phyloP scores from a whole-genome alignment of 805 yeast species.

The Saccharomyces paradoxus region DNA sequence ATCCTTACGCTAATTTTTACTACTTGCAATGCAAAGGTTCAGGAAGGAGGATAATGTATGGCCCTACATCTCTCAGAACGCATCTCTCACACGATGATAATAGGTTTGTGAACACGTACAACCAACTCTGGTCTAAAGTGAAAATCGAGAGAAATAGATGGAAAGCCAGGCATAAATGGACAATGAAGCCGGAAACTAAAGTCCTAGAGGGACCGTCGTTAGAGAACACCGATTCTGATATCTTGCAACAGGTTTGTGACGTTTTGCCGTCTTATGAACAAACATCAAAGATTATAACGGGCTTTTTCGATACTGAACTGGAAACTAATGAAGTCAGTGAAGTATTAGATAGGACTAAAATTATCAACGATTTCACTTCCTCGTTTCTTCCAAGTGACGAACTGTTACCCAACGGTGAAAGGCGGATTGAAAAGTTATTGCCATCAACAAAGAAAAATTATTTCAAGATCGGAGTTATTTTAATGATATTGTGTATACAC shows the following conservation, averaged over 20 bases:
- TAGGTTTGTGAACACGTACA: slow-evolving; percentile 12
- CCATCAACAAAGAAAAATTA: slow-evolving; percentile 17
- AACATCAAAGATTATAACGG: slow-evolving; percentile 5
- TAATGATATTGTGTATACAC: slow-evolving; percentile 16
- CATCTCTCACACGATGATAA: slow-evolving; percentile 10
- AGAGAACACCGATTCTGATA: slow-evolving; percentile 1
- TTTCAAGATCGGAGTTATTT: slow-evolving; percentile 24
- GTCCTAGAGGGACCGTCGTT: slow-evolving; percentile 14
- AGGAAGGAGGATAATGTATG: slow-evolving; percentile 22
- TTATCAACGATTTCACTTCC: slow-evolving; percentile 17
- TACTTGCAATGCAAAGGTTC: slow-evolving; percentile 13
- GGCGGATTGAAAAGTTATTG: slow-evolving; percentile 5
- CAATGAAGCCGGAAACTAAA: background rate
- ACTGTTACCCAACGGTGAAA: slow-evolving; percentile 4
- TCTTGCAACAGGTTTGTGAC: slow-evolving; percentile 2
- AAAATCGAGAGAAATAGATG: slow-evolving; percentile 12
- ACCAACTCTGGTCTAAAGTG: slow-evolving; percentile 19
- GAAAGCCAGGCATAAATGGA: background rate
- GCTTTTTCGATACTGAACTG: slow-evolving; percentile 15
- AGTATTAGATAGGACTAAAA: slow-evolving; percentile 16
- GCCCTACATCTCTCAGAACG: slow-evolving; percentile 26
- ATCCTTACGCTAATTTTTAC: slow-evolving; percentile 9
- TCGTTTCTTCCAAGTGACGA: slow-evolving; percentile 8
- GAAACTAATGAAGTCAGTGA: slow-evolving; percentile 7
- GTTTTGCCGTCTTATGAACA: slow-evolving; percentile 19